A percentile compares a stretch with the other conserved stretches of the same genome.
phyloP scores from a whole-genome alignment of 2,329 filamentous ascomycete species.

The Botryotinia globosa region DNA sequence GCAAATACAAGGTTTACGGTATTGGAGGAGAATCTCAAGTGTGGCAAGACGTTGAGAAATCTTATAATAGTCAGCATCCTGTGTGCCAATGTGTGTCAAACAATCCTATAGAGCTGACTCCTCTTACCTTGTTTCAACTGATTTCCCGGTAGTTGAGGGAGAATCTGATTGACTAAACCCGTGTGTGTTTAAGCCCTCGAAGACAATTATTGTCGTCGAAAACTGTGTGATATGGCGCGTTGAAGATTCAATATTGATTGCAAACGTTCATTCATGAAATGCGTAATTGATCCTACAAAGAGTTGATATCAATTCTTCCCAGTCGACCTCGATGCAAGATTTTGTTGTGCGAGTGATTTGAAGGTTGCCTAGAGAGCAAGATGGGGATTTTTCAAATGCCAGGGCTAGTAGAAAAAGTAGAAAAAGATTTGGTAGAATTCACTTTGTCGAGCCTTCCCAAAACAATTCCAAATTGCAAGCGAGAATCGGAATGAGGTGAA shows the following conservation, averaged over 20 bases:
- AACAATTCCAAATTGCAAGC: background rate
- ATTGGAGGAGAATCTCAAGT: background rate
- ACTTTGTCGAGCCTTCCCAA: background rate
- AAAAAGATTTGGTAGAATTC: background rate
- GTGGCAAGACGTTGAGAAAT: background rate
- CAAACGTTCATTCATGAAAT: background rate
- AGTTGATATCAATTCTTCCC: background rate
- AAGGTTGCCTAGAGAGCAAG: background rate
- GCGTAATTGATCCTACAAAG: background rate
- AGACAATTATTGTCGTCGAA: background rate
- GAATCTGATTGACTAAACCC: background rate
- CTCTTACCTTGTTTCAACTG: background rate
- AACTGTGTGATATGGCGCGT: background rate
- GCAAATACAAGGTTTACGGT: background rate
- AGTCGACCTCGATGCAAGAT: background rate
- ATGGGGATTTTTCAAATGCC: background rate
- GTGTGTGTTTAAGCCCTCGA: background rate
- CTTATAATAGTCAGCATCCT: background rate
- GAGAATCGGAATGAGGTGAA: background rate
- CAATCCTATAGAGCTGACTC: background rate
- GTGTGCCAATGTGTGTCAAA: background rate
- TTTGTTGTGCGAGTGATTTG: background rate
- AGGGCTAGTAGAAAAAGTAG: too few relatives aligned
- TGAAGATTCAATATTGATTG: too few relatives aligned
- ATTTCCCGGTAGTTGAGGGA: background rate